Percentiles rank a stretch among this genome's conserved stretches.
Conservation (phyloP, 2,329 filamentous ascomycete genomes). For the Fusarium sp. region DNA sequence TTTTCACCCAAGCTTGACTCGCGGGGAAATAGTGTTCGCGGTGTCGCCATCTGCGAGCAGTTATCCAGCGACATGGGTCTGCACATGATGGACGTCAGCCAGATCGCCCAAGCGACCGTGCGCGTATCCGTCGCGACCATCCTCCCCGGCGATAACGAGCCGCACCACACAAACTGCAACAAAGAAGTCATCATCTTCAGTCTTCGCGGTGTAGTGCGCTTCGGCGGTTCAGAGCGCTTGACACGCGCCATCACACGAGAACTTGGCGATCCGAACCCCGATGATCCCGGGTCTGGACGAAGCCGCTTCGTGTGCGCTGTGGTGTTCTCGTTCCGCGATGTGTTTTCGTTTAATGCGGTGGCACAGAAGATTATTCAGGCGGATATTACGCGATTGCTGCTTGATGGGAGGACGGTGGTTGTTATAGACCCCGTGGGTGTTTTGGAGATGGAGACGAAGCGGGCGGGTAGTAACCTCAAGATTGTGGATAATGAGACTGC, state of each 20-base stretch:
- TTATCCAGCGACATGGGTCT: slow-evolving; percentile 48
- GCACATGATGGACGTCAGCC: slow-evolving; percentile 51
- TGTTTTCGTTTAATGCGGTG: slow-evolving; percentile 46
- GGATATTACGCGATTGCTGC: slow-evolving; percentile 40
- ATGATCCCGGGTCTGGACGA: slow-evolving; percentile 43
- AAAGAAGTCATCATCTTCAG: slow-evolving; percentile 47
- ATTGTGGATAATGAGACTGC: slow-evolving; percentile 43
- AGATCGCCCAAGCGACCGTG: slow-evolving; percentile 46
- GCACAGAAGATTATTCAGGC: slow-evolving; percentile 46
- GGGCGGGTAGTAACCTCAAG: slow-evolving; percentile 12
- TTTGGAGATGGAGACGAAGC: slow-evolving; percentile 33
- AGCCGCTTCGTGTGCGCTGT: slow-evolving; percentile 45
- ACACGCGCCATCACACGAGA: slow-evolving; percentile 47
- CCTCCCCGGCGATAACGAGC: slow-evolving; percentile 40
- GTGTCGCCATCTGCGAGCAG: slow-evolving; percentile 47
- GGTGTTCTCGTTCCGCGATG: slow-evolving; percentile 48
- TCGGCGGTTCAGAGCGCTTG: slow-evolving; percentile 48
- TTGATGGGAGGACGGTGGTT: slow-evolving; percentile 43
- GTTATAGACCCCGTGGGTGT: slow-evolving; percentile 46
- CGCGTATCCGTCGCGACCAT: slow-evolving; percentile 46
- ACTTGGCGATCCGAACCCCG: slow-evolving; percentile 32
- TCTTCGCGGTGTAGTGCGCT: slow-evolving; percentile 48
- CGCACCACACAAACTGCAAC: slow-evolving; percentile 41
- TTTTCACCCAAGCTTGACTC: slow-evolving; percentile 49
- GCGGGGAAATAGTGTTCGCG: slow-evolving; percentile 48